Evolutionary conservation across 257 asterid genomes (phyloP), one percentile per base, ranked within the genome.

Genomic region (Coffea eugenioides): DNA sequence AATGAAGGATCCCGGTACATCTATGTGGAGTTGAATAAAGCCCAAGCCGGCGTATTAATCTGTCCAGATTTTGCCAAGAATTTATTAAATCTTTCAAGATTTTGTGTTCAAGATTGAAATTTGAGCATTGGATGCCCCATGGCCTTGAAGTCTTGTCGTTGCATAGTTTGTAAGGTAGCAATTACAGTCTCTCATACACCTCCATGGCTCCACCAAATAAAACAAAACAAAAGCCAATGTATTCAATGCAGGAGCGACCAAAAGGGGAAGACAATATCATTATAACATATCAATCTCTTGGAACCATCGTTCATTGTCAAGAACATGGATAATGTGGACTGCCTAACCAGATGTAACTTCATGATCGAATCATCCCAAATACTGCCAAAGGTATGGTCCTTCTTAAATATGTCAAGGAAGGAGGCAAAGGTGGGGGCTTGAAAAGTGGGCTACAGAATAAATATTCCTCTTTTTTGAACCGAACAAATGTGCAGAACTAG

Each of bases 401-500:
- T 31, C 13, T 54, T 54, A 31, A 66, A 68, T 74, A 75, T 56
- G 52, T 52, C 36, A 41, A 16, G 8, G 14, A 2, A 18, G 36
- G 10, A 34, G 18, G 48, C 21, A 67, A 67, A 31, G 43, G 21
- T 27, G 16, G 46, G 21, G 72, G 20, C 41, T 36, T 36, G 77
- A 48, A 6, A 2, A 8, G 14, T 49, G 54, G 54, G 14, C 11
- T 49, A 16, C 14, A 13, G 8, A 23, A 41, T 69, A 45, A 71
- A 25, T 43, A 68, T 41, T 81, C 77, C 61, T 41, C 79, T 41
- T 71, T 23, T 13, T 49, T 64, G 45, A 77, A 61, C 46, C 9
- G 5, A 72, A 39, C 81, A 77, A 71, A 51, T 43, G 57, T 25
- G 74, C 78, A 71, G 39, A 76, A 70, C 75, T 61, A 82, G 14